These are phyloP conservation scores for Musa acuminata DNA, from an alignment of 176 grass and related monocot genomes.

Conservation along the genomic window DNA sequence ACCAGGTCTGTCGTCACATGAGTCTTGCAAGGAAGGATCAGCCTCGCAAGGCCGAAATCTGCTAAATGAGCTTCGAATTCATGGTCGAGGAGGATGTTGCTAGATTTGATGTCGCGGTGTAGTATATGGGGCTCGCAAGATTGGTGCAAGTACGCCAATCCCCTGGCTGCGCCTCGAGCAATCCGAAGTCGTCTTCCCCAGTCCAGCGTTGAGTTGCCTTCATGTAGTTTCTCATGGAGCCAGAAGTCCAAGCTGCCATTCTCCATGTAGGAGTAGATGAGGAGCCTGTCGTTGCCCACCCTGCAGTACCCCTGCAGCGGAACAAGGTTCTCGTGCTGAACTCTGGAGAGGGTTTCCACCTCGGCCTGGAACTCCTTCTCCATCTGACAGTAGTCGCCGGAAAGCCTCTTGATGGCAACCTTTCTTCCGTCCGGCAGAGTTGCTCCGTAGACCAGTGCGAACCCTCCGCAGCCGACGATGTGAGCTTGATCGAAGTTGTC, in stretches of 20 bases:
- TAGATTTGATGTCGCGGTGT: conserved; percentile 92
- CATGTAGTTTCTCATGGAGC: conserved; percentile 74
- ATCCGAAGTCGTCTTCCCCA: conserved; percentile 64
- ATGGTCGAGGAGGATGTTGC: conserved; percentile 85
- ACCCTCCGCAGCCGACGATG: conserved; percentile 87
- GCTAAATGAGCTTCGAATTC: conserved; percentile 82
- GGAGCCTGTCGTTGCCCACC: conserved; percentile 53
- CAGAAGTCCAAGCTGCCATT: conserved; percentile 95
- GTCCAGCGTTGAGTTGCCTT: conserved; percentile 52
- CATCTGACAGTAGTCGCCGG: conserved; percentile 81
- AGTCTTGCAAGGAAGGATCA: conserved; percentile 58
- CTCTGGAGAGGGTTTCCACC: conserved; percentile 79
- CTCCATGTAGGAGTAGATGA: conserved; percentile 98
- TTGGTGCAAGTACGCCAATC: conserved; percentile 72
- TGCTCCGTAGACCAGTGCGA: conserved; percentile 83
- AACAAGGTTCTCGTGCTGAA: conserved; percentile 81
- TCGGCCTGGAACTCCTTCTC: conserved; percentile 93
- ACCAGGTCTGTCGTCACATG: conserved; percentile 94
- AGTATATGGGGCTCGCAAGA: conserved; percentile 87
- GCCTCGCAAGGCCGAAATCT: conserved; percentile 81
- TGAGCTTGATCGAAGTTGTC: conserved; percentile 83
- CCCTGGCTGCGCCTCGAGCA: conserved; percentile 64
- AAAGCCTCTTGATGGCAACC: conserved; percentile 86
- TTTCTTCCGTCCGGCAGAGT: conserved; percentile 50
- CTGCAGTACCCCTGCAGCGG: conserved; percentile 85